Evolutionary conservation across 228 moss, liverwort and hornwort species (phyloP).

Genomic region (Sphagnum fallax): DNA sequence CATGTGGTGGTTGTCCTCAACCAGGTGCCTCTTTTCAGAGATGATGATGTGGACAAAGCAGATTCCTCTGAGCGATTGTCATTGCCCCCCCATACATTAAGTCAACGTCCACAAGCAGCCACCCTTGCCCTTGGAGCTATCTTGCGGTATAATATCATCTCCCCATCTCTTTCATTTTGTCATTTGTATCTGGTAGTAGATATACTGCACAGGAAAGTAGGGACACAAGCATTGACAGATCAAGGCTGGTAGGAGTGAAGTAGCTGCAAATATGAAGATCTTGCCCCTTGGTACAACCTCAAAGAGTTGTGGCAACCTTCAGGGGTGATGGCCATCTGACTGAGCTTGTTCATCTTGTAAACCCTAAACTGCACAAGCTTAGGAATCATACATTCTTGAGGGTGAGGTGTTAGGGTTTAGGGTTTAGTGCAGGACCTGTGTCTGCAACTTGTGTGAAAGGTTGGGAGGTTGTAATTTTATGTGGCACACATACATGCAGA

Average conservation of each 20-base stretch:
- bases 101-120: slow-evolving; percentile 73
- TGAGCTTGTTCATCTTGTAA: no score
- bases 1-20: slow-evolving; percentile 79
- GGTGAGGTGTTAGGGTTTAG: no score
- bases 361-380: no score
- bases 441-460: not conserved
- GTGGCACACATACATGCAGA: slow-evolving; percentile 14
- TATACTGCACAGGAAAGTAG: not conserved
- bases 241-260: no score
- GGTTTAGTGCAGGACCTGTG: no score
- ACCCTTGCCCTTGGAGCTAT: slow-evolving; percentile 91
- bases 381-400: no score
- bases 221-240: not conserved
- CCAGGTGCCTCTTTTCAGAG: slow-evolving; percentile 66
- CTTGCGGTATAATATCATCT: slow-evolving; percentile 44
- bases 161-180: not conserved
- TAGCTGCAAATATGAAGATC: no score
- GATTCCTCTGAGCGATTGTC: slow-evolving; percentile 39
- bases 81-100: slow-evolving; percentile 37
- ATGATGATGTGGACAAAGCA: slow-evolving; percentile 69
- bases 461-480: not conserved
- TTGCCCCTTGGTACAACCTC: no score
- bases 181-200: not conserved
- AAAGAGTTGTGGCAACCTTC: no score
- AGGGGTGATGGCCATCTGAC: no score